phyloP scores from a whole-genome alignment of 371 early-diverging fungal species.

The Mortierella sp. region DNA sequence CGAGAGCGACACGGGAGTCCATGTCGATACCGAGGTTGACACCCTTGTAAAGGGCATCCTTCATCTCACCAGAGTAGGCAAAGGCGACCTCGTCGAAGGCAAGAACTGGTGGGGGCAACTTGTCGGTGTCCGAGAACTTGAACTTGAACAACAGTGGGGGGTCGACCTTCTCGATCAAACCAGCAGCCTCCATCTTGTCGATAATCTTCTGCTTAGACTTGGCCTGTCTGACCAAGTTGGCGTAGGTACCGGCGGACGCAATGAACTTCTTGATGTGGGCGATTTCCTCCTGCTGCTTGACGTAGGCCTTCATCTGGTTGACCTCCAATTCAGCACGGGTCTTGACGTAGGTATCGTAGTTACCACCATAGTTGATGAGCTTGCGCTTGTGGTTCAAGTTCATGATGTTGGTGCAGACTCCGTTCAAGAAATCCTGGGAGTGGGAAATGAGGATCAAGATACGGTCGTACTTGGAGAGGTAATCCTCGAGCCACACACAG shows the following conservation, averaged over 20 bases:
- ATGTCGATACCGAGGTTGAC: constrained; percentile 96
- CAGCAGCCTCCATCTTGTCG: constrained; percentile 99
- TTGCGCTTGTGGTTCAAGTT: constrained; percentile 90
- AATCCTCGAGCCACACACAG: constrained; percentile 98
- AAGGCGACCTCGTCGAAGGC: constrained; percentile 94
- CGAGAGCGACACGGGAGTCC: constrained; percentile 95
- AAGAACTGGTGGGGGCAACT: constrained; percentile 97
- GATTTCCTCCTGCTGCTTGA: constrained; percentile 98
- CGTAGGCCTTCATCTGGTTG: constrained; percentile 98
- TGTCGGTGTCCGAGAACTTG: constrained; percentile 87
- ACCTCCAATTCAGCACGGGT: constrained; percentile 94
- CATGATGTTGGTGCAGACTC: constrained; percentile 97
- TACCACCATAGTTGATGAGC: constrained; percentile 96
- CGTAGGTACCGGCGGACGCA: constrained; percentile 98
- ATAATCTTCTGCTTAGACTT: constrained; percentile 99
- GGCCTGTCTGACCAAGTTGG: constrained; percentile 98
- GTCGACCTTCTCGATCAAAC: constrained; percentile 93
- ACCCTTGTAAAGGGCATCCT: constrained; percentile 88
- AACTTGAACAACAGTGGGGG: constrained; percentile 84
- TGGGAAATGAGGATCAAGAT: constrained; percentile 97
- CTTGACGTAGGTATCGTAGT: constrained; percentile 97
- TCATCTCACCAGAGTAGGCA: constrained; percentile 87
- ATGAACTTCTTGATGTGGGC: constrained; percentile 99
- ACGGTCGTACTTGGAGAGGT: constrained; percentile 93
- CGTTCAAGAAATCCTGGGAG: constrained; percentile 99